These are phyloP conservation scores for Colletotrichum tamarilloi DNA, from an alignment of 2,329 filamentous ascomycete genomes.

Conservation along the genomic window DNA sequence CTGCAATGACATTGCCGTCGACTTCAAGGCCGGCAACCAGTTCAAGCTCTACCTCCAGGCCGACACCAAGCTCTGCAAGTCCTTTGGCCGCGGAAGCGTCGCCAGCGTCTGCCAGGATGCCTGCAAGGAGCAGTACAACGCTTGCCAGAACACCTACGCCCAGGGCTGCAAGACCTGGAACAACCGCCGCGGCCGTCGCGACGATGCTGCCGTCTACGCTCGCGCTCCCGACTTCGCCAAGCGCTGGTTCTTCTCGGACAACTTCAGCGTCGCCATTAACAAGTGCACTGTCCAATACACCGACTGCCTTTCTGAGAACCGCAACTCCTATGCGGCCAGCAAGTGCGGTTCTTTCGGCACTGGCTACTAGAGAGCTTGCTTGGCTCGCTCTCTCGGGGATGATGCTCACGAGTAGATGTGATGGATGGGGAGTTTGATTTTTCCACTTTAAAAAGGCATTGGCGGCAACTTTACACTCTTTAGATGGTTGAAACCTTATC, in stretches of 20 bases:
- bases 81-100: constrained; percentile 52
- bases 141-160: constrained; percentile 61
- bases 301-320: constrained; percentile 60
- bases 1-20: constrained; percentile 62
- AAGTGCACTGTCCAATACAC: constrained; percentile 62
- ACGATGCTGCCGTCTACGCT: constrained; percentile 19
- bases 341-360: constrained; percentile 54
- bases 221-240: constrained; percentile 32
- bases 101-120: constrained; percentile 60
- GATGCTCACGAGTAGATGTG: neutral
- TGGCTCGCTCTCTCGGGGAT: neutral
- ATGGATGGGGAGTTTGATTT: constrained; percentile 12
- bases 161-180: constrained; percentile 55
- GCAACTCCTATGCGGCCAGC: constrained; percentile 45
- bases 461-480: constrained; percentile 15
- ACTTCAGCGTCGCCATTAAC: constrained; percentile 43
- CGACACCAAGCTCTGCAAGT: constrained; percentile 55
- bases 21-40: constrained; percentile 52
- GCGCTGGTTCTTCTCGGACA: constrained; percentile 41
- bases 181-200: constrained; percentile 30
- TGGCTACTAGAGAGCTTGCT: constrained; percentile 31
- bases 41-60: constrained; percentile 65
- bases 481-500: neutral
- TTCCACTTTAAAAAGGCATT: neutral
- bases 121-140: constrained; percentile 63